Base-by-base conservation (phyloP, 1,139 yeast species). In the Suhomyces terraborum region DNA sequence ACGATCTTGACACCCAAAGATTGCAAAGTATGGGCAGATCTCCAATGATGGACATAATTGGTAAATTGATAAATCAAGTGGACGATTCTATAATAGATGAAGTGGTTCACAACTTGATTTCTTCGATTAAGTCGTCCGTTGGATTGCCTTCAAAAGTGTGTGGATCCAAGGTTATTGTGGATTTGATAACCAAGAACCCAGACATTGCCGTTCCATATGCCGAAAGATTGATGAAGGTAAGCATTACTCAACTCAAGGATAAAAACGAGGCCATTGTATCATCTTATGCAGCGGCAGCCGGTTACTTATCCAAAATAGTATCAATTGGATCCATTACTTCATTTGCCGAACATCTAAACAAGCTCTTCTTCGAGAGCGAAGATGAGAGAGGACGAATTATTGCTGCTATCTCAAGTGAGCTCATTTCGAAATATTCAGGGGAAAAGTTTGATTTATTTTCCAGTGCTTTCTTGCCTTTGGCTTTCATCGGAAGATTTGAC, bases 141-240 rank as follows among this genome's bases (percentile, higher is more conserved):
- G 98, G 98, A 0, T 69, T 93, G 22, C 97, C 98, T 0, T 88
- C 97, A 0, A 89, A 89, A 56, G 89, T 88, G 1, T 89, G 94
- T 32, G 89, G 93, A 0, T 79, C 95, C n/a, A 77, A 82, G 48
- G 83, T 91, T 0, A 61, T 89, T 18, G 88, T 84, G 6, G 75
- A 80, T 18, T 61, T 89, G 42, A 76, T 84, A 1, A 67, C 79
- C 19, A 75, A 82, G 48, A 81, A 84, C 51, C 59, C 75, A n/a
- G 72, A 73, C 24, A 56, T 77, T 17, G 60, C 80, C 9, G 70
- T 73, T 33, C 83, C 87, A 0, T 79, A 77, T 53, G 85, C 91
- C 8, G 86, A 83, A 41, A 65, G 70, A 12, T 62, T 91, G 13
- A 63, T 91, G 46, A 73, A 75, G 38, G 69, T 80, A 3, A 77